Conservation (phyloP, 306 rosid species). For the Rubus parviflorus region DNA sequence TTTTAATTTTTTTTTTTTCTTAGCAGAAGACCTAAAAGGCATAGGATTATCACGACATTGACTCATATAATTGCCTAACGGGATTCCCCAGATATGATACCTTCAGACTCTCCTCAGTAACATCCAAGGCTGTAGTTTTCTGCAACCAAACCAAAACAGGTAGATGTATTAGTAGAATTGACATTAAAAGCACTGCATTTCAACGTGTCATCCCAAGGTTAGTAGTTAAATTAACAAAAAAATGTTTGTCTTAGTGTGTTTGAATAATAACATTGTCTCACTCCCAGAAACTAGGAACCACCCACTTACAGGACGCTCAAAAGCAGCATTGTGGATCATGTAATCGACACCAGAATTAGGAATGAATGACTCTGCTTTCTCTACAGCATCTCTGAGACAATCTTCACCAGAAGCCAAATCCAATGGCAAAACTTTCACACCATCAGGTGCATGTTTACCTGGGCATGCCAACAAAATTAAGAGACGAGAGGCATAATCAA, state of each 20-base stretch:
- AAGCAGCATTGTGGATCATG: conserved; percentile 94
- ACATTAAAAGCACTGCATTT: background rate
- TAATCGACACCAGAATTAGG: conserved; percentile 79
- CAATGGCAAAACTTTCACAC: conserved; percentile 69
- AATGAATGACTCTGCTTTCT: conserved; percentile 69
- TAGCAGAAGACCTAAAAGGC: conserved; percentile 4
- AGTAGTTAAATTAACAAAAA: background rate
- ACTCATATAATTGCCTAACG: background rate
- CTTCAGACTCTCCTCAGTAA: conserved; percentile 72
- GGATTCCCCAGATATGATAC: conserved; percentile 32
- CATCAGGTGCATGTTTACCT: conserved; percentile 85
- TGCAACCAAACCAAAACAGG: conserved; percentile 37
- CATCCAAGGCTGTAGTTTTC: conserved; percentile 78
- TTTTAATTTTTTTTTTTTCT: no score
- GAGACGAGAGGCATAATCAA: conserved; percentile 1
- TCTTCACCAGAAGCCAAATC: conserved; percentile 83
- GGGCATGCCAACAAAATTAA: conserved; percentile 24
- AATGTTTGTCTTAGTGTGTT: background rate
- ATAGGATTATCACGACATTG: background rate
- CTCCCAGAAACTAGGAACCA: conserved; percentile 25
- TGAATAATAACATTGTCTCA: background rate
- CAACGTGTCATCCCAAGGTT: background rate
- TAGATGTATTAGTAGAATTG: background rate
- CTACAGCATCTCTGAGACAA: conserved; percentile 65
- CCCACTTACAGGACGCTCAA: conserved; percentile 89